Evolutionary conservation across 805 yeast species (phyloP).

Genomic region (Saccharomycopsis lassenensis): DNA sequence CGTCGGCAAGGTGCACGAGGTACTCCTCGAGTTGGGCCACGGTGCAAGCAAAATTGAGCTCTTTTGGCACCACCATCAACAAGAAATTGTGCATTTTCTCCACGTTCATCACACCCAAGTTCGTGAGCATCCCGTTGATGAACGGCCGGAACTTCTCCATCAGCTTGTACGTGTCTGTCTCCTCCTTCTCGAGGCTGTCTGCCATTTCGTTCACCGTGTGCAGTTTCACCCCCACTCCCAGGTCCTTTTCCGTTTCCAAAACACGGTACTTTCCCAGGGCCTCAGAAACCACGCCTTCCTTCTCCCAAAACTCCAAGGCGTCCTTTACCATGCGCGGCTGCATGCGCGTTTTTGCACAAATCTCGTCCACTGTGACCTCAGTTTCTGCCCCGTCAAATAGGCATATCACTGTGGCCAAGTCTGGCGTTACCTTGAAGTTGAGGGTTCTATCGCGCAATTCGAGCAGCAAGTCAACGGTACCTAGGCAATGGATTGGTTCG

Average conservation of each 20-base stretch:
- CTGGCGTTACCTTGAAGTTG: constrained; percentile 48
- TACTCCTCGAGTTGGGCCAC: constrained; percentile 33
- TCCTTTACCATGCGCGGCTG: constrained; percentile 28
- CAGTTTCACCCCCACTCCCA: no score
- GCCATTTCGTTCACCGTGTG: neutral
- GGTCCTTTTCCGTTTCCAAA: constrained; percentile 27
- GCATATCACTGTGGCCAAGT: constrained; percentile 53
- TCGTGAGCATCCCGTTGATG: constrained; percentile 45
- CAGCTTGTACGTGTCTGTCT: constrained; percentile 21
- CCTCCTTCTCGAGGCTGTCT: constrained; percentile 16
- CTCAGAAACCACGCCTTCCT: constrained; percentile 40
- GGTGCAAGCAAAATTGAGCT: constrained; percentile 27
- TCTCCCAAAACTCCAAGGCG: constrained; percentile 52
- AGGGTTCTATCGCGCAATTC: constrained; percentile 36
- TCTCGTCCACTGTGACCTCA: constrained; percentile 25
- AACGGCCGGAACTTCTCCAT: constrained; percentile 32
- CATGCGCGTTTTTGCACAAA: constrained; percentile 32
- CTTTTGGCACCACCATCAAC: constrained; percentile 44
- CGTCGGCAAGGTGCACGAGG: constrained; percentile 33
- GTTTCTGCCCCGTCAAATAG: constrained; percentile 31
- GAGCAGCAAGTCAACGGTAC: constrained; percentile 51
- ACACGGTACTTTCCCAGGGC: constrained; percentile 29
- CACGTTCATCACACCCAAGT: constrained; percentile 39
- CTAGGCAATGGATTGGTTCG: constrained; percentile 45
- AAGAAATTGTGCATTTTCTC: constrained; percentile 43